Base-by-base conservation (phyloP, 2,329 filamentous ascomycete species). In the Fusarium sp. region DNA sequence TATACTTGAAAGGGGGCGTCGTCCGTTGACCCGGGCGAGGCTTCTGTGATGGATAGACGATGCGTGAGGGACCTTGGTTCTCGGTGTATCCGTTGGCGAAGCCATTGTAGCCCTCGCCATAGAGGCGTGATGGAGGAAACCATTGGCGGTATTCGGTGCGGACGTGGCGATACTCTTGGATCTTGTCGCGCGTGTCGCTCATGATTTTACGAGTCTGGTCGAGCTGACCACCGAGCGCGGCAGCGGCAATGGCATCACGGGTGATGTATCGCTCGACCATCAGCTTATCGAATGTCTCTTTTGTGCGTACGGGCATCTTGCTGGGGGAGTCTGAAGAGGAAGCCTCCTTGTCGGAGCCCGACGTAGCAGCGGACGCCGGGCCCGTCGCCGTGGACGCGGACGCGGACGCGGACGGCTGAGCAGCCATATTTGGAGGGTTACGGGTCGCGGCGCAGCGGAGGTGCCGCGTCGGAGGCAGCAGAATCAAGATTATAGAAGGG, bases 21-120 rank as follows among this genome's bases (percentile, higher is more conserved):
- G 89, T 88, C 67, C 91, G 87, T 69, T 90, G 90, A 34, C 92
- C 93, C 1, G 91, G 89, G 51, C 91, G 88, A 62, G 87, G 88
- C 73, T 92, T 90, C 68, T 91, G 86, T 35, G 81, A 80, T 22
- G 93, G 93, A 78, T 98, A 98, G 40, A 97, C 77, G 58, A 98
- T 81, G 62, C 86, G 84, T 40, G 89, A 84, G 45, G 86, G 88
- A 42, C 83, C 83, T 55, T 88, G 82, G 58, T 81, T 81, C 71
- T 93, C 92, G 28, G 94, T 97, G 70, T 87, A 83, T 60, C 91
- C 90, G 79, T 98, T 98, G 65, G 91, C 94, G 73, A 90, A 97
- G 40, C 93, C 94, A 73, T 86, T 88, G 75, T 96, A 99, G 51
- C 95, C 95, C 69, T 82, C 86, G 76, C 82, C 90, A 78, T 82